Conservation (phyloP, 1,284 basidiomycete species). For the Coniferiporia weirii region DNA sequence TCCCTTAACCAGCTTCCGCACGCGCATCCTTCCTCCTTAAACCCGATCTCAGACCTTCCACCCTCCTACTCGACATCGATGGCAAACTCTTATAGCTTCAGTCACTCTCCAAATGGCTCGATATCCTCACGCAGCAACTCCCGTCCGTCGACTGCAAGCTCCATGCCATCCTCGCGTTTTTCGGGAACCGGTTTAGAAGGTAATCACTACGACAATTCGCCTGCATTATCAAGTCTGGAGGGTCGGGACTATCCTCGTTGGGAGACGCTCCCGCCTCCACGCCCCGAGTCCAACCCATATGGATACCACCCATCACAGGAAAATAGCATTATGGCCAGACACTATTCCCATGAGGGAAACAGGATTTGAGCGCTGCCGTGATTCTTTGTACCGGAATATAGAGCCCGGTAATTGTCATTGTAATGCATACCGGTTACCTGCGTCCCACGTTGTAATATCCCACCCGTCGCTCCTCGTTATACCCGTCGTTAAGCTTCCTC, state of each 20-base stretch:
- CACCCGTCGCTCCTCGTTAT: neutral
- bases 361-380: constrained; percentile 6
- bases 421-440: neutral
- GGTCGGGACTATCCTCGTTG: constrained; percentile 49
- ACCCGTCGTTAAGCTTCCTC: neutral
- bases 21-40: neutral
- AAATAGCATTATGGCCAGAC: constrained; percentile 3
- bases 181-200: constrained; percentile 34
- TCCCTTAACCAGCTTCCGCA: neutral
- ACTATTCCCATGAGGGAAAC: constrained; percentile 2
- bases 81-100: constrained; percentile 8
- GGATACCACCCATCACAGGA: constrained; percentile 6
- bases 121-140: constrained; percentile 28
- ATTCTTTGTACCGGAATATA: neutral
- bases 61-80: constrained; percentile 1
- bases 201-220: constrained; percentile 34
- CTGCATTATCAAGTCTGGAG: constrained; percentile 37
- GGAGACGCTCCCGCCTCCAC: constrained; percentile 10
- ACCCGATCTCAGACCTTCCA: constrained; percentile 1
- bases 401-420: neutral
- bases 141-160: constrained; percentile 51
- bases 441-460: constrained; percentile 1
- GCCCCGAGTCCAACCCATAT: constrained; percentile 5
- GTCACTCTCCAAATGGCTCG: constrained; percentile 11
- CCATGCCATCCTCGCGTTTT: constrained; percentile 20